Conservation (phyloP, 192 early-diverging fungal species). For the Oehlia diaphana region DNA sequence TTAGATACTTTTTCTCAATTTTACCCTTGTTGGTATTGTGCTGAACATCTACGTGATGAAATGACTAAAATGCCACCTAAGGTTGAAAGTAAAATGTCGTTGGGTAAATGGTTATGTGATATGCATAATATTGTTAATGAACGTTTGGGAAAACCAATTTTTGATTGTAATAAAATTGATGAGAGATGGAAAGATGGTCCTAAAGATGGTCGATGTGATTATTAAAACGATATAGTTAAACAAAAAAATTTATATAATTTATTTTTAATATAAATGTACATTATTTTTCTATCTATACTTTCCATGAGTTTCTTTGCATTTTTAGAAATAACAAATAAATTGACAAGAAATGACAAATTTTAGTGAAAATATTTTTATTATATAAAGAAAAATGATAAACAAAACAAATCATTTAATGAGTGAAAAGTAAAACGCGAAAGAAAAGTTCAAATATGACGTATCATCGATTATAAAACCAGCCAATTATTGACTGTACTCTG, state of each 20-base stretch:
- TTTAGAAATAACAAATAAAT: too few relatives aligned
- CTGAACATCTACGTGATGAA: slow-evolving; percentile 78
- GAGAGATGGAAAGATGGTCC: slow-evolving; percentile 91
- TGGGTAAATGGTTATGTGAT: slow-evolving; percentile 89
- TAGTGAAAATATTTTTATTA: too few relatives aligned
- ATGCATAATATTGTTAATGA: slow-evolving; percentile 96
- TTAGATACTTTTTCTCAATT: slow-evolving; percentile 76
- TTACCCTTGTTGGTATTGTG: slow-evolving; percentile 93
- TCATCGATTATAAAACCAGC: background rate
- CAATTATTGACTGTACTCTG: background rate
- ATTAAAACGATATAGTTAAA: too few relatives aligned
- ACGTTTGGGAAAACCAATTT: slow-evolving; percentile 80
- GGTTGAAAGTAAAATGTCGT: slow-evolving; percentile 63
- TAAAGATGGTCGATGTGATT: slow-evolving; percentile 69
- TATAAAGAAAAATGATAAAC: too few relatives aligned
- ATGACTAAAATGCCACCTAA: slow-evolving; percentile 74
- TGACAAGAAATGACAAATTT: too few relatives aligned
- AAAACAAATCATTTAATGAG: too few relatives aligned
- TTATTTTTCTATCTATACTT: too few relatives aligned
- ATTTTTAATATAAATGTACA: too few relatives aligned
- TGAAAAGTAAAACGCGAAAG: background rate
- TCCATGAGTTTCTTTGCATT: too few relatives aligned
- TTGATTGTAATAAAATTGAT: slow-evolving; percentile 93
- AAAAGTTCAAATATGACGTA: background rate
- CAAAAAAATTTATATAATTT: too few relatives aligned